Base-by-base conservation (phyloP, 345 rosid genomes). In the Salix exigua region DNA sequence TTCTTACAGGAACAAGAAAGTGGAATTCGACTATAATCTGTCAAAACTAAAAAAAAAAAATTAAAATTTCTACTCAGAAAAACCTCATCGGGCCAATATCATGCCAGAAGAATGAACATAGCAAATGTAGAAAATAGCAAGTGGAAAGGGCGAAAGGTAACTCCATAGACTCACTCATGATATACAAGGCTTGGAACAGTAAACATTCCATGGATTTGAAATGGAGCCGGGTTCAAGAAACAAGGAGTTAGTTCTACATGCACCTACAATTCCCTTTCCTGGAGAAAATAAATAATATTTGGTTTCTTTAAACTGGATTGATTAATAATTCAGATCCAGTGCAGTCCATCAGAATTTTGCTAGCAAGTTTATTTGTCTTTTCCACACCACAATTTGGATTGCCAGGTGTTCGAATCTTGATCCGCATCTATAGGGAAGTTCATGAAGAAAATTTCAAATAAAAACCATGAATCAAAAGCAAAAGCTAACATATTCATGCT, bases 401-500 rank as follows among this genome's bases (percentile, higher is more conserved):
- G 35, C 60, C 44, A 61, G 10, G 44, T 33, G 51, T 16, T 44
- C 68, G 37, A 58, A 48, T 50, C 66, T 73, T 77, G 53, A 75
- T 37, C 37, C 42, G 14, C 81, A 44, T 66, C 23, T 44, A 2
- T 48, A 1, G 61, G 61, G 33, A 48, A 21, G 17, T 48, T 68
- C 33, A 55, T 35, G 35, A 75, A 44, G 71, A 42, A 63, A 58
- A 21, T 37, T 46, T 31, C 23, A 73, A 74, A 23, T 66, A 65
- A 75, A 85, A 9, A 62, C 77, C 55, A 64, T 63, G 26, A 66
- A 62, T 16, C 66, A 68, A 48, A 67, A 60, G 69, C 66, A 68
- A 48, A 67, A 60, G 66, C 67, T 70, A 76, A 72, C 76, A 75
- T 25, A 6, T 71, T 68, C 75, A 25, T 71, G 69, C 81, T 76